Conservation (phyloP, 2,329 filamentous ascomycete genomes). For the Thielaviopsis euricoi region DNA sequence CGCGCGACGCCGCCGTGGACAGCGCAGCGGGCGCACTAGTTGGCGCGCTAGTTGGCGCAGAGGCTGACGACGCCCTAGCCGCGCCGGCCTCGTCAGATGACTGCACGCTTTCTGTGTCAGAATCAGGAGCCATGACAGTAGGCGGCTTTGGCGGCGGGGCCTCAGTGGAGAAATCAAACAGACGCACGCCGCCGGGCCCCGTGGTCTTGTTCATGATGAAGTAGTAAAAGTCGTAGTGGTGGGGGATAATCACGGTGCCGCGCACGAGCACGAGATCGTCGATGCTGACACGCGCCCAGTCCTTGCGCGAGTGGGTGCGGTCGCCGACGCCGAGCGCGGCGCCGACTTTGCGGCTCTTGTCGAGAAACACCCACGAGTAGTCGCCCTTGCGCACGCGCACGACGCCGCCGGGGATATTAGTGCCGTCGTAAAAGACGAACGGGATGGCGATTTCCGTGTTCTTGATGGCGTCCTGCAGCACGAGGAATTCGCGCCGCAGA, state of each 20-base stretch:
- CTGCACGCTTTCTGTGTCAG: constrained; percentile 2
- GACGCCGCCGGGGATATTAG: constrained; percentile 68
- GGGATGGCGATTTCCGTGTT: constrained; percentile 78
- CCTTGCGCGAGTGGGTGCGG: constrained; percentile 46
- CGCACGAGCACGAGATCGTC: constrained; percentile 90
- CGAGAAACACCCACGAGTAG: constrained; percentile 80
- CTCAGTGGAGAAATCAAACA: constrained; percentile 60
- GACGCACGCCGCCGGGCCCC: constrained; percentile 50
- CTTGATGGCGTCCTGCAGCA: constrained; percentile 73
- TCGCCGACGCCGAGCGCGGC: constrained; percentile 63
- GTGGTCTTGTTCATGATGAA: constrained; percentile 80
- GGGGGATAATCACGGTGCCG: constrained; percentile 81
- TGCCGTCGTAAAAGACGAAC: constrained; percentile 94
- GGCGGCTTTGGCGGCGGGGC: constrained; percentile 19
- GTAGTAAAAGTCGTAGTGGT: constrained; percentile 97
- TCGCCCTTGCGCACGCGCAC: constrained; percentile 89
- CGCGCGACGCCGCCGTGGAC: constrained; percentile 20
- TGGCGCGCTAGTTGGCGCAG: constrained; percentile 10
- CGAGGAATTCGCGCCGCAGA: constrained; percentile 66
- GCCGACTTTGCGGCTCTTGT: constrained; percentile 79
- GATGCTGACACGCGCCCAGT: constrained; percentile 87
- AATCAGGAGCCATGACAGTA: background rate
- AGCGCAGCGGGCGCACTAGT: constrained; percentile 12
- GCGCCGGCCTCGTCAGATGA: background rate
- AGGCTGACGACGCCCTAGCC: background rate